Evolutionary conservation across 108 stramenopile genomes (phyloP), one percentile per base, ranked within the genome.

Genomic region (Cyclotella atomus): DNA sequence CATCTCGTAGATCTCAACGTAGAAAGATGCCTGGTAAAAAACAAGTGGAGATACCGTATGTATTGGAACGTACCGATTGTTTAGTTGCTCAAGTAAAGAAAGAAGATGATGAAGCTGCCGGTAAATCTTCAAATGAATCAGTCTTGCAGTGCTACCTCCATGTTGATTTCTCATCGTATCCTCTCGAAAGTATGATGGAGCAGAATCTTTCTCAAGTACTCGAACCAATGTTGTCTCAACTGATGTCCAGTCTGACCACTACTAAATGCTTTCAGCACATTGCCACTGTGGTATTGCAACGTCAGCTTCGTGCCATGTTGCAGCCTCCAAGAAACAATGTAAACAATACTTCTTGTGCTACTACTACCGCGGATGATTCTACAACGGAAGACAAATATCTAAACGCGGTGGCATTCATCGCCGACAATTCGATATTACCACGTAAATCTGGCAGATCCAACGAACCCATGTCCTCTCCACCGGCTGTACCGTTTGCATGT

Each of bases 341-440:
- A 29, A 50, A 1, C 52, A 55, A 24, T 19, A 33, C 2, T 19
- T 36, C 15, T 34, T 34, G 33, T 15, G n/a, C n/a, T n/a, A n/a
- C n/a, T n/a, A n/a, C n/a, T n/a, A n/a, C n/a, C n/a, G n/a, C n/a
- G n/a, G n/a, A n/a, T n/a, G n/a, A n/a, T n/a, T 17, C n/a, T 4
- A 62, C n/a, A 43, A 36, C 44, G 8, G 32, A 36, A 19, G 41
- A 34, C 3, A 50, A 29, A 2, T 56, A 54, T 60, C 57, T 72
- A 30, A 75, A 92, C 36, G 86, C 86, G 16, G 86, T 95, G 2
- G 90, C 90, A 21, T 95, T 95, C 73, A 77, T 95, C 27, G 87
- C 91, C 27, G 79, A 95, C 68, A 87, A 87, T 16, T 84, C 90
- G 24, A 82, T 95, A 69, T 47, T 95, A 24, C 94, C 94, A 25